These are phyloP conservation scores for Cochlearia excelsa DNA, from an alignment of 345 rosid species.

Conservation along the genomic window DNA sequence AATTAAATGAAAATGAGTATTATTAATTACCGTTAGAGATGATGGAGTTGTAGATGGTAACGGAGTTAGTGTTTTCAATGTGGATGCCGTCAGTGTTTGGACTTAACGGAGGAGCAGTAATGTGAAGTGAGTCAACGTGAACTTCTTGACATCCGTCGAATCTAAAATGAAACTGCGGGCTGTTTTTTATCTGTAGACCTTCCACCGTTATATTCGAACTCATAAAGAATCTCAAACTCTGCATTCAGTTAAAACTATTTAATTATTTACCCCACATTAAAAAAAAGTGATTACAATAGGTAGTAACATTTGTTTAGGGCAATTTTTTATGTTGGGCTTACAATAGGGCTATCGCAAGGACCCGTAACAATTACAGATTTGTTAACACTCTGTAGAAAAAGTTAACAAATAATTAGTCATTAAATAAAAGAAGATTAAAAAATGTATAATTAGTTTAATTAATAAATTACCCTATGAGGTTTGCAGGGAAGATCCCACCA, in stretches of 20 bases:
- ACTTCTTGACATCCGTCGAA: constrained; percentile 57
- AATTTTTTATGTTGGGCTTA: constrained; percentile 35
- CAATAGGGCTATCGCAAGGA: constrained; percentile 92
- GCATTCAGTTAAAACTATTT: constrained; percentile 23
- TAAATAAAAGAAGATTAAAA: too few relatives aligned
- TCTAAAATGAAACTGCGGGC: constrained; percentile 85
- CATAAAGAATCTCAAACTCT: constrained; percentile 60
- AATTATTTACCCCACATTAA: not conserved
- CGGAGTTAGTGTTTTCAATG: constrained; percentile 57
- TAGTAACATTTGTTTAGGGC: not conserved
- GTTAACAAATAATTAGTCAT: not conserved
- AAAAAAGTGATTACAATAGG: not conserved
- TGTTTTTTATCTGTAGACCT: constrained; percentile 61
- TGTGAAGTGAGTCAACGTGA: constrained; percentile 48
- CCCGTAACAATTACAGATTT: constrained; percentile 58
- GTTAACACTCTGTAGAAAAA: constrained; percentile 49
- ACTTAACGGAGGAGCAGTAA: constrained; percentile 72
- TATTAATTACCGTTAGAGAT: constrained; percentile 63
- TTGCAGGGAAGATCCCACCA: constrained; percentile 99
- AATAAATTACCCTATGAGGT: constrained; percentile 71
- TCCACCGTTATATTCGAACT: constrained; percentile 66
- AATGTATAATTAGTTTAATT: not conserved
- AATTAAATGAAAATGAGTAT: not conserved
- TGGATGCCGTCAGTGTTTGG: constrained; percentile 97
- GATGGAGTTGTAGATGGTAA: constrained; percentile 72